These are phyloP conservation scores for Lactifluus rugatus DNA, from an alignment of 768 basidiomycete species.

Conservation along the genomic window DNA sequence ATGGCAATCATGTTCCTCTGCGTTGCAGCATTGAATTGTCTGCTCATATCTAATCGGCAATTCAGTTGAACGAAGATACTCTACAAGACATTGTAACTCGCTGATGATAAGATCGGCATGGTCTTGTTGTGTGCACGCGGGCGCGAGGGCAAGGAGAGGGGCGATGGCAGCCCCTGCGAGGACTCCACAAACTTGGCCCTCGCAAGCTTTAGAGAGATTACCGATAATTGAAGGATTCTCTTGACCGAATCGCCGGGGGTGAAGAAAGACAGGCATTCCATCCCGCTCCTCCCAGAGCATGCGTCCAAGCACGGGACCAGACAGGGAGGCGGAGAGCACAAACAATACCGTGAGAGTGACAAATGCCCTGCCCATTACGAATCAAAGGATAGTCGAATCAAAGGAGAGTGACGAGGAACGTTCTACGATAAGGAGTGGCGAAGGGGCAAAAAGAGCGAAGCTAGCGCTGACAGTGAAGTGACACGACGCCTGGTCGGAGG, in stretches of 20 bases:
- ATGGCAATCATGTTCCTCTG: slow-evolving; percentile 43
- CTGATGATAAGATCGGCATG: slow-evolving; percentile 48
- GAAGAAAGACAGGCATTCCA: slow-evolving; percentile 34
- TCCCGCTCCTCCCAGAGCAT: slow-evolving; percentile 41
- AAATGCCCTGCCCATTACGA: slow-evolving; percentile 13
- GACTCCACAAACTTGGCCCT: slow-evolving; percentile 38
- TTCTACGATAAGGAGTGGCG: slow-evolving; percentile 15
- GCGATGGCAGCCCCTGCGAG: slow-evolving; percentile 42
- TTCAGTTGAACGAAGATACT: neutral
- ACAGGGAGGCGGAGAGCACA: slow-evolving; percentile 6
- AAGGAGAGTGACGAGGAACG: neutral
- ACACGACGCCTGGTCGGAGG: slow-evolving; percentile 43
- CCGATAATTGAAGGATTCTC: slow-evolving; percentile 39
- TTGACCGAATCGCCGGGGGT: slow-evolving; percentile 46
- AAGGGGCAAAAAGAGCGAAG: slow-evolving; percentile 22
- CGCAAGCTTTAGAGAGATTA: slow-evolving; percentile 39
- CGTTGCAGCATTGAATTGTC: slow-evolving; percentile 42
- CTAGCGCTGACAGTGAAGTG: slow-evolving; percentile 21
- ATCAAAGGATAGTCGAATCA: neutral
- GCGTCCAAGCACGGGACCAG: slow-evolving; percentile 28
- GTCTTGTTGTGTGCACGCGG: slow-evolving; percentile 49
- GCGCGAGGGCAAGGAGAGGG: slow-evolving; percentile 42
- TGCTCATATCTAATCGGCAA: slow-evolving; percentile 35
- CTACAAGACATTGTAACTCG: slow-evolving; percentile 21
- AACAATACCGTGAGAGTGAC: slow-evolving; percentile 21